A percentile compares a stretch with the other conserved stretches of the same genome.
Evolutionary conservation across 2,329 filamentous ascomycete species (phyloP).

Genomic region (Zopfia rhizophila): DNA sequence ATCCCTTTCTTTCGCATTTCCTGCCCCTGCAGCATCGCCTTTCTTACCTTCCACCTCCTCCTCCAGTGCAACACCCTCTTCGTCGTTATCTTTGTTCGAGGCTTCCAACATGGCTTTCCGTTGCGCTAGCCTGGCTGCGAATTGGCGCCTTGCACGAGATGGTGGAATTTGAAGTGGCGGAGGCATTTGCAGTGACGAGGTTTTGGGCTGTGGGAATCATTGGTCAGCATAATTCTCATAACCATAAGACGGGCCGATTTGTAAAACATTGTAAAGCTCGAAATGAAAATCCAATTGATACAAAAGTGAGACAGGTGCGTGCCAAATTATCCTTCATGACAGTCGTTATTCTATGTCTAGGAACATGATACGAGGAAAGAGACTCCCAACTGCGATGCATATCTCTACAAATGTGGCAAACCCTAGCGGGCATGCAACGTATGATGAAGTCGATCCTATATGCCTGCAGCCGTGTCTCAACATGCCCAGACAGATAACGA

Average conservation of each 20-base stretch:
- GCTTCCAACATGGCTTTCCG: constrained; percentile 55
- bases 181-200: constrained; percentile 66
- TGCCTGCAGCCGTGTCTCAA: constrained; percentile 6
- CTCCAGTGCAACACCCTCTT: constrained; percentile 21
- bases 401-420: constrained; percentile 1
- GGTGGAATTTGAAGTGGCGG: constrained; percentile 84
- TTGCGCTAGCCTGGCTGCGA: constrained; percentile 81
- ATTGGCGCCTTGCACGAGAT: constrained; percentile 84
- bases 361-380: not conserved
- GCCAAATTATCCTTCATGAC: not conserved
- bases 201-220: constrained; percentile 19
- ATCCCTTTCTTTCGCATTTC: not conserved
- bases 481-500: constrained; percentile 13
- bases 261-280: not conserved
- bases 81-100: constrained; percentile 2
- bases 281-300: constrained; percentile 1
- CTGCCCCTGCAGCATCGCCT: constrained; percentile 4
- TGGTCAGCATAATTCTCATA: too few relatives aligned
- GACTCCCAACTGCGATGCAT: not conserved
- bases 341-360: not conserved
- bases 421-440: not conserved
- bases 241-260: constrained; percentile 10
- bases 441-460: too few relatives aligned
- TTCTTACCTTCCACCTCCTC: constrained; percentile 31
- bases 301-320: not conserved